These are phyloP conservation scores for Prunus davidiana DNA, from an alignment of 306 rosid genomes.

Conservation along the genomic window DNA sequence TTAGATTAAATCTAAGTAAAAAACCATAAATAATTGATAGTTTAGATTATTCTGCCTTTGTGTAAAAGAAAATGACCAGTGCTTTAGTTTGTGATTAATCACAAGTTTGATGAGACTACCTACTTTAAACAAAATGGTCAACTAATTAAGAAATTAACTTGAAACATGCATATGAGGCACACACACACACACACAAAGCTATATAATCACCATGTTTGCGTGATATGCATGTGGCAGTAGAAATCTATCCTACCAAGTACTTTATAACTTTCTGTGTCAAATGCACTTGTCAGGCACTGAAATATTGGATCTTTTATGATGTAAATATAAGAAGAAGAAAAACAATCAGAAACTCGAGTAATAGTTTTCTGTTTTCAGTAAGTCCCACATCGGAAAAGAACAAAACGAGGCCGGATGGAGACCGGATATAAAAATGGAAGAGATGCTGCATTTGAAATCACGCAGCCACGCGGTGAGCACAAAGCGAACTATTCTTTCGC, in stretches of 20 bases:
- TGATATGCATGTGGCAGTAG: background rate
- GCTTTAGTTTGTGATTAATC: conserved; percentile 25
- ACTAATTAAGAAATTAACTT: conserved; percentile 22
- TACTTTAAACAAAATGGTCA: conserved; percentile 33
- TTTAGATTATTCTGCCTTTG: conserved; percentile 30
- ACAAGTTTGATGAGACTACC: conserved; percentile 50
- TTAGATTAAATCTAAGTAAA: conserved; percentile 45
- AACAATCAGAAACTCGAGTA: too few relatives aligned
- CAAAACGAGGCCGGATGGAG: background rate
- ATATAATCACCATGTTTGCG: background rate
- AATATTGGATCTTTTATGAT: too few relatives aligned
- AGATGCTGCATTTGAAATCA: background rate
- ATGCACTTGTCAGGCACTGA: too few relatives aligned
- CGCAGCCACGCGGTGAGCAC: too few relatives aligned
- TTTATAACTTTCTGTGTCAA: too few relatives aligned
- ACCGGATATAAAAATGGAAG: background rate
- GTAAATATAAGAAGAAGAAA: too few relatives aligned
- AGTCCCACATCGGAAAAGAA: background rate
- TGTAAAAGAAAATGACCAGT: conserved; percentile 34
- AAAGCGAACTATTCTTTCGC: conserved; percentile 59
- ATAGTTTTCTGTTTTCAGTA: too few relatives aligned
- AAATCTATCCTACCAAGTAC: background rate
- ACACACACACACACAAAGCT: background rate
- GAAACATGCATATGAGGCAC: conserved; percentile 17
- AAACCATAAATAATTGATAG: conserved; percentile 20